Base-by-base conservation (phyloP, 2,329 filamentous ascomycete genomes). In the Cladosporium colombiae region DNA sequence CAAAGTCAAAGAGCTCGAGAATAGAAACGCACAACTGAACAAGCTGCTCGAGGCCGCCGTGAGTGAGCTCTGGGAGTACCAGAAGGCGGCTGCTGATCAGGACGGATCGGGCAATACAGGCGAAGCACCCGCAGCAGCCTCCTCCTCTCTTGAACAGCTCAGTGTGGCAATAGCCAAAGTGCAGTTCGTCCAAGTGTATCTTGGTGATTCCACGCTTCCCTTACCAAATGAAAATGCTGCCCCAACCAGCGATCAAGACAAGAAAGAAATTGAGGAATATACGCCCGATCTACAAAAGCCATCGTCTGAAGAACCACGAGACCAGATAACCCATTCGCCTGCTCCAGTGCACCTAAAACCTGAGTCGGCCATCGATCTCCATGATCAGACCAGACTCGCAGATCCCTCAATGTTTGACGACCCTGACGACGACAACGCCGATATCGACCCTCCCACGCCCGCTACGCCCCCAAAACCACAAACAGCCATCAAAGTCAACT, bases 31-130 rank as follows among this genome's bases (percentile, higher is more conserved):
- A 69, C 85, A 87, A 66, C 77, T 94, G 21, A 88, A 89, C 0
- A 79, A 81, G 33, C 87, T 93, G 83, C 83, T 94, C 11, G 86
- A 89, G 62, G 86, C 87, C 68, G 87, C 88, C 0, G 84, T 92
- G 25, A 78, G 82, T 1, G 85, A 85, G 57, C 82, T 94, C 1
- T 88, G 87, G 79, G 80, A 83, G 1, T 79, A 88, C 59, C 87
- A 88, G 44, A 80, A 82, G 44, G 81, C 82, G 23, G 68, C 70
- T 23, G 83, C 53, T 68, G 77, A 66, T 35, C 82, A 63, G 11
- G 18, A 71, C 70, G 46, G 74, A 83, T n/a, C 29, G 18, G 64
- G 61, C 70, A 79, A 61, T 13, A 62, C 65, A 13, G 64, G 66
- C 21, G 44, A 57, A 18, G 61, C 64, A 68, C 27, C 18, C 10